These are phyloP conservation scores for Mortierella alpina DNA, from an alignment of 192 early-diverging fungal genomes.

Conservation along the genomic window DNA sequence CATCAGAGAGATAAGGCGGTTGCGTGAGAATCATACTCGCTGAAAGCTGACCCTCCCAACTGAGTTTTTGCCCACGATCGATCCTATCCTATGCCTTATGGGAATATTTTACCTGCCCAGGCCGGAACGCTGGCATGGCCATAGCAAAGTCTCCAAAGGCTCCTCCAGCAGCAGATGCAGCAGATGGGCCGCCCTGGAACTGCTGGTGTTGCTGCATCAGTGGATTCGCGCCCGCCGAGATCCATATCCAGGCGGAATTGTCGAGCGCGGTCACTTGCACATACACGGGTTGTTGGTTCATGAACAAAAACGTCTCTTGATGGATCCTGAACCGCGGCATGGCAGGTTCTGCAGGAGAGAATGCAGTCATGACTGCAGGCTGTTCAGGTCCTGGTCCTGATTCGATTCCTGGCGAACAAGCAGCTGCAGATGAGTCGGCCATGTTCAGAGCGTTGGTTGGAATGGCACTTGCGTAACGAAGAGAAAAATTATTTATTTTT, in stretches of 20 bases:
- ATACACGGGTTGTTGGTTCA: constrained; percentile 39
- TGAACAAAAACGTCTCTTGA: constrained; percentile 36
- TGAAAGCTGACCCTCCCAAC: background rate
- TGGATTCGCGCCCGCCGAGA: constrained; percentile 24
- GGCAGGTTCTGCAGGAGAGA: background rate
- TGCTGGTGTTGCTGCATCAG: constrained; percentile 14
- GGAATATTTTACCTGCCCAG: constrained; percentile 22
- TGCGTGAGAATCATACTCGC: background rate
- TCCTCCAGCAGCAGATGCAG: constrained; percentile 6
- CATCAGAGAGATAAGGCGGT: background rate
- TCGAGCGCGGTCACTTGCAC: constrained; percentile 35
- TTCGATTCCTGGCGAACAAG: background rate
- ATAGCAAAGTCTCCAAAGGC: constrained; percentile 44
- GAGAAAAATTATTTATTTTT: no score
- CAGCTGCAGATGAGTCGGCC: background rate
- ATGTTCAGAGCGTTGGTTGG: background rate
- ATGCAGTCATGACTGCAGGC: background rate
- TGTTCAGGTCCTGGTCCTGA: background rate
- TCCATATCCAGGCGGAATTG: constrained; percentile 33
- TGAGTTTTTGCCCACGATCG: background rate
- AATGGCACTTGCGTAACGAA: no score
- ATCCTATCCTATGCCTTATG: background rate
- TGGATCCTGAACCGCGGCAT: constrained; percentile 13
- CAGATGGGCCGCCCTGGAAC: background rate
- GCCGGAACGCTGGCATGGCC: constrained; percentile 29